Conservation (phyloP, 177 flowering plant species). For the Vitis hybrid region DNA sequence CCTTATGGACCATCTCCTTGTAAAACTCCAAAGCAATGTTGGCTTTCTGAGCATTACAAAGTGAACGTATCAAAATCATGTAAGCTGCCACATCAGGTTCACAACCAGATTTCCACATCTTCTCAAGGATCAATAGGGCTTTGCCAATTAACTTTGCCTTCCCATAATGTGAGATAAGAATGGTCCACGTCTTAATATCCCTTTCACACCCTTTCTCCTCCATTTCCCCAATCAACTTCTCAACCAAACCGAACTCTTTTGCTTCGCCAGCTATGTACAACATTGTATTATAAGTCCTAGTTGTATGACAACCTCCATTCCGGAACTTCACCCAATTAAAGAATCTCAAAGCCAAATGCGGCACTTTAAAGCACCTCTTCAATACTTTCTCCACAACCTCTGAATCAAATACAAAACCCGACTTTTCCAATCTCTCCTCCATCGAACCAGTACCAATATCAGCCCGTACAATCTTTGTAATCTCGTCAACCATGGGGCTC, state of each 20-base stretch:
- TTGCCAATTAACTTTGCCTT: slow-evolving; percentile 57
- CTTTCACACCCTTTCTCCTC: slow-evolving; percentile 44
- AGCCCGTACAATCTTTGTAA: slow-evolving; percentile 52
- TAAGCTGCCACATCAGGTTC: slow-evolving; percentile 67
- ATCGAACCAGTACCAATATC: slow-evolving; percentile 35
- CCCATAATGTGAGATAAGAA: slow-evolving; percentile 59
- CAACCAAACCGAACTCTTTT: slow-evolving; percentile 53
- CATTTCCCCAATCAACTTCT: slow-evolving; percentile 60
- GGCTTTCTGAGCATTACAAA: slow-evolving; percentile 51
- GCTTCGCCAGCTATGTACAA: slow-evolving; percentile 71
- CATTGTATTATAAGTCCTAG: slow-evolving; percentile 67
- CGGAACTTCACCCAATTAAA: slow-evolving; percentile 64
- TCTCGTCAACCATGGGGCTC: slow-evolving; percentile 59
- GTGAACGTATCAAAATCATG: slow-evolving; percentile 37
- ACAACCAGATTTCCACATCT: slow-evolving; percentile 56
- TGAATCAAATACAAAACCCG: slow-evolving; percentile 36
- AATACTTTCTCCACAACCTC: slow-evolving; percentile 74
- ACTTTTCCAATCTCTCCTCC: slow-evolving; percentile 56
- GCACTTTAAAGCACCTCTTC: slow-evolving; percentile 80
- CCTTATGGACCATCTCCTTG: slow-evolving; percentile 64
- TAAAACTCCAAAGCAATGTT: slow-evolving; percentile 78
- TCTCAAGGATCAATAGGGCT: slow-evolving; percentile 58
- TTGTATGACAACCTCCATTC: slow-evolving; percentile 54
- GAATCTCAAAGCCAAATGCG: slow-evolving; percentile 64
- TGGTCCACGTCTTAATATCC: slow-evolving; percentile 78